Conservation (phyloP, 768 basidiomycete species). For the Lactarius indigo region DNA sequence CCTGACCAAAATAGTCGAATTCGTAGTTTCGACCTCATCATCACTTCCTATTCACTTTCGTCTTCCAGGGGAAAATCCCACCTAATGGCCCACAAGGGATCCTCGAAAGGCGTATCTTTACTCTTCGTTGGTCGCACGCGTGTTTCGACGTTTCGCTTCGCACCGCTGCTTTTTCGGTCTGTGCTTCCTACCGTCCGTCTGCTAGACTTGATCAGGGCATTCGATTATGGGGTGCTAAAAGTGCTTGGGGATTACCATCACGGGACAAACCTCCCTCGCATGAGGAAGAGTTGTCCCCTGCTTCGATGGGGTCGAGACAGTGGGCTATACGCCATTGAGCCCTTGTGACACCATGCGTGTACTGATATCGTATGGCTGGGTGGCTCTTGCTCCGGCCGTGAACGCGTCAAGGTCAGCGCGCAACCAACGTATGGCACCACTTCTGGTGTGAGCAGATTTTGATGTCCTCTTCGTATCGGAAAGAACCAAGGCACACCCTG, state of each 20-base stretch:
- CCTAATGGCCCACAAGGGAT: neutral
- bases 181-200: neutral
- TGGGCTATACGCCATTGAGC: neutral
- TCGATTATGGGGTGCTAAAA: neutral
- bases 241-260: neutral
- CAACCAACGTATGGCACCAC: neutral
- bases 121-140: neutral
- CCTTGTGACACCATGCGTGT: neutral
- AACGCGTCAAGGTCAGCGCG: neutral
- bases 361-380: neutral
- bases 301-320: neutral
- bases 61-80: neutral
- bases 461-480: neutral
- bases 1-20: neutral
- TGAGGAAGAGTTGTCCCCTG: neutral
- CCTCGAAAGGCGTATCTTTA: neutral
- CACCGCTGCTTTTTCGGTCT: neutral
- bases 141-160: neutral
- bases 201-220: neutral
- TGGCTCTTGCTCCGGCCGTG: neutral
- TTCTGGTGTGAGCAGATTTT: neutral
- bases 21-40: neutral
- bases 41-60: neutral
- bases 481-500: neutral
- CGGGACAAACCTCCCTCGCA: neutral